Percentiles rank a stretch among this genome's conserved stretches.
phyloP scores from a whole-genome alignment of 2,329 filamentous ascomycete genomes.

The Fusarium staphyleae region DNA sequence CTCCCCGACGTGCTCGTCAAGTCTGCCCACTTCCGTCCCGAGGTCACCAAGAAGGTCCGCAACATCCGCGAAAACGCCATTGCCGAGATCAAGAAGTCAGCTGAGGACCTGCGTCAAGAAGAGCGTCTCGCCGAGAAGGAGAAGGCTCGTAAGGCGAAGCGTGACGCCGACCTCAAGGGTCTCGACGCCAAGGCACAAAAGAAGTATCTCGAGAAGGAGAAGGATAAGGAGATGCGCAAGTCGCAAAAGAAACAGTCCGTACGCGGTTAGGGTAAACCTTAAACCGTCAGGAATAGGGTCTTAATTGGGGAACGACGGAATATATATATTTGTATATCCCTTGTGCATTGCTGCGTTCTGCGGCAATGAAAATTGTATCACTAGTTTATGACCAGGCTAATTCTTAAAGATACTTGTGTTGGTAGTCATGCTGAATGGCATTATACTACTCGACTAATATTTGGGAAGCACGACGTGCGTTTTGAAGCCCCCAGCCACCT shows the following conservation, averaged over 20 bases:
- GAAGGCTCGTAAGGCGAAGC: slow-evolving; percentile 84
- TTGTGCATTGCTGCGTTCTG: slow-evolving; percentile 18
- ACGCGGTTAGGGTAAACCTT: slow-evolving; percentile 50
- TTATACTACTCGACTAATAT: background rate
- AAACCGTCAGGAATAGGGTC: slow-evolving; percentile 1
- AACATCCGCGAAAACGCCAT: slow-evolving; percentile 81
- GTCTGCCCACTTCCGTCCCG: slow-evolving; percentile 83
- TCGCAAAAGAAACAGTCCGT: slow-evolving; percentile 62
- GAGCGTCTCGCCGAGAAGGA: slow-evolving; percentile 76
- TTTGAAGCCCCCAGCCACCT: too few species aligned
- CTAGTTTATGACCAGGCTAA: slow-evolving; percentile 31
- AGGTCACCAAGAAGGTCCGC: slow-evolving; percentile 86
- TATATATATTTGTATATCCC: slow-evolving; percentile 3
- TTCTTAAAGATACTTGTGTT: slow-evolving; percentile 14
- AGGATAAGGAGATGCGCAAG: slow-evolving; percentile 72
- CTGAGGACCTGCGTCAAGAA: slow-evolving; percentile 82
- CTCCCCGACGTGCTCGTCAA: slow-evolving; percentile 83
- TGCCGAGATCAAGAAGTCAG: slow-evolving; percentile 77
- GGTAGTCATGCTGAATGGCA: background rate
- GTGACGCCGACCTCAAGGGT: slow-evolving; percentile 79
- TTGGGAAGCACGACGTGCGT: background rate
- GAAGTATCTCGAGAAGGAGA: slow-evolving; percentile 83
- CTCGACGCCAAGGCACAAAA: slow-evolving; percentile 85
- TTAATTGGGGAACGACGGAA: background rate
- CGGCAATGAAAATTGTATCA: slow-evolving; percentile 25